Percentiles rank a stretch among this genome's conserved stretches.
phyloP scores from a whole-genome alignment of 2,329 filamentous ascomycete species.

The Phoma sp. region DNA sequence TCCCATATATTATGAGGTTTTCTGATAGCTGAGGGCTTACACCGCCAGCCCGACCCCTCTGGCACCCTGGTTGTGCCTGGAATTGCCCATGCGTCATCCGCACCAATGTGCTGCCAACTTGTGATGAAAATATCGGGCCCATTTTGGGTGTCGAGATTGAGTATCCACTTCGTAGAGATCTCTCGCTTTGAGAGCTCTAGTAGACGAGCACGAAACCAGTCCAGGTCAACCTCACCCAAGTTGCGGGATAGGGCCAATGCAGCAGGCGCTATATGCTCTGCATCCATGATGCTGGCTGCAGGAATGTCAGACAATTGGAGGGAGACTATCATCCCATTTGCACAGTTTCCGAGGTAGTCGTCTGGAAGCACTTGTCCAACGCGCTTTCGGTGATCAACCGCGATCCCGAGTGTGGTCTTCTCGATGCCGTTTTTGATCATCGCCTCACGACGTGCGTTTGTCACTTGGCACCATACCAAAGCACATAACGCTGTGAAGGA shows the following conservation, averaged over 20 bases:
- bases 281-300: background rate
- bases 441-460: constrained; percentile 16
- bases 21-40: constrained; percentile 27
- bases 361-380: background rate
- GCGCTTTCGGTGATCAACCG: constrained; percentile 6
- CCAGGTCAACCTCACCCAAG: background rate
- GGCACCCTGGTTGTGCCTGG: constrained; percentile 21
- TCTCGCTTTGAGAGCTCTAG: constrained; percentile 8
- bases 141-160: constrained; percentile 12
- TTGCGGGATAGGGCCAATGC: background rate
- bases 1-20: constrained; percentile 28
- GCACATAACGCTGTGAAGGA: constrained; percentile 25
- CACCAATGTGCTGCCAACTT: constrained; percentile 35
- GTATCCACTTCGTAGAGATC: constrained; percentile 11
- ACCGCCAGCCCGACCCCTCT: background rate
- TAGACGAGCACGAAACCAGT: constrained; percentile 22
- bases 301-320: background rate
- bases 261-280: background rate
- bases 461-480: constrained; percentile 29
- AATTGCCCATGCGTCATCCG: constrained; percentile 30
- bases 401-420: constrained; percentile 23
- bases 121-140: constrained; percentile 39
- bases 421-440: constrained; percentile 1
- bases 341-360: constrained; percentile 18
- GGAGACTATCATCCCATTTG: constrained; percentile 10